Evolutionary conservation across 371 early-diverging fungal genomes (phyloP).

Genomic region (Apophysomyces sp.): DNA sequence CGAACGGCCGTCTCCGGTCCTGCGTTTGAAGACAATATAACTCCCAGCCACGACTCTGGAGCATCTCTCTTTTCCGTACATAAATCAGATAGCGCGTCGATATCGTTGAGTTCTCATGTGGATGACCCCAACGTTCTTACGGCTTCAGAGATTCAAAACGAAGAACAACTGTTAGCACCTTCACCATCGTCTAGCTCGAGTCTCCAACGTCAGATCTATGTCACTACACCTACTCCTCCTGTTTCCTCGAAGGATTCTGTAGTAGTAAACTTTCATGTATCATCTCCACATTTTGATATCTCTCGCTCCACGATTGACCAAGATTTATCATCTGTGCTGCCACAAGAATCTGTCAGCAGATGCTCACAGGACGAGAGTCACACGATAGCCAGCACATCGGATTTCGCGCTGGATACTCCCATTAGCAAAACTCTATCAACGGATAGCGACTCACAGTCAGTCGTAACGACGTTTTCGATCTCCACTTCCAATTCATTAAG

Average conservation of each 20-base stretch:
- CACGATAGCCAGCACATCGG: slow-evolving; percentile 21
- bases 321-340: neutral
- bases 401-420: slow-evolving; percentile 28
- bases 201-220: slow-evolving; percentile 14
- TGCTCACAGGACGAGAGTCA: slow-evolving; percentile 7
- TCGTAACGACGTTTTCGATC: slow-evolving; percentile 53
- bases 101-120: neutral
- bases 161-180: neutral
- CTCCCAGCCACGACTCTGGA: neutral
- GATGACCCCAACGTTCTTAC: neutral
- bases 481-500: slow-evolving; percentile 60
- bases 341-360: slow-evolving; percentile 5
- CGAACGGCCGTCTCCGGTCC: slow-evolving; percentile 46
- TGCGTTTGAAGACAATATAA: neutral
- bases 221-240: slow-evolving; percentile 25
- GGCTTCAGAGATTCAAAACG: slow-evolving; percentile 3
- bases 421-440: slow-evolving; percentile 39
- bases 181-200: slow-evolving; percentile 24
- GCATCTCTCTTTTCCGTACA: slow-evolving; percentile 6
- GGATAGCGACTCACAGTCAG: slow-evolving; percentile 56
- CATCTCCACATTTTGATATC: slow-evolving; percentile 5
- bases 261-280: slow-evolving; percentile 9
- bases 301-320: neutral
- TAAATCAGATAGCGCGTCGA: neutral
- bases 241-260: slow-evolving; percentile 18